Evolutionary conservation across 495 filamentous ascomycete species (phyloP).

Genomic region (Penicillium salamii): DNA sequence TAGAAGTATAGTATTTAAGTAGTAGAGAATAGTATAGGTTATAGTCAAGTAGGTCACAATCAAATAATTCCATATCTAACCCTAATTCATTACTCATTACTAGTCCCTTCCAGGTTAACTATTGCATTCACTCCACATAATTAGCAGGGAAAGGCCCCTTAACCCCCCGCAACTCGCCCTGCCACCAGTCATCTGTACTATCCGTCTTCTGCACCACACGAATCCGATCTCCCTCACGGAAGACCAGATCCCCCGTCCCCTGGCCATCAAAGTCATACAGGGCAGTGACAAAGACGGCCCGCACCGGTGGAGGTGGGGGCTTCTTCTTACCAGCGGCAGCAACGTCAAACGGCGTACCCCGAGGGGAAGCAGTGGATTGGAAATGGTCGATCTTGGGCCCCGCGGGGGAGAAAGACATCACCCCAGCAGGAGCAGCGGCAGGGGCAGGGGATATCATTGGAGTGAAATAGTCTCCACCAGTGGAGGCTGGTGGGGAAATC

Average conservation of each 20-base stretch:
- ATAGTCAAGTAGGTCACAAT: too few species aligned
- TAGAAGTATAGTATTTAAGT: too few species aligned
- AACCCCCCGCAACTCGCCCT: slow-evolving; percentile 73
- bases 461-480: slow-evolving; percentile 17
- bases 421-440: slow-evolving; percentile 14
- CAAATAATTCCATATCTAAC: background rate
- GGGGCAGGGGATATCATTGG: slow-evolving; percentile 9
- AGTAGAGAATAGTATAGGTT: too few species aligned
- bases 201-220: slow-evolving; percentile 78
- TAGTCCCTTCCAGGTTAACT: too few species aligned
- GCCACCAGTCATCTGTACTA: slow-evolving; percentile 94
- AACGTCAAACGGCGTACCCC: background rate
- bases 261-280: slow-evolving; percentile 78
- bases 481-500: slow-evolving; percentile 19
- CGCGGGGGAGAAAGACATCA: slow-evolving; percentile 22
- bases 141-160: slow-evolving; percentile 88
- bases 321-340: slow-evolving; percentile 55
- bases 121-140: slow-evolving; percentile 65
- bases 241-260: slow-evolving; percentile 70
- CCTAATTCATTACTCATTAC: too few species aligned
- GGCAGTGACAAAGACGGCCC: slow-evolving; percentile 68
- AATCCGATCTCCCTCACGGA: slow-evolving; percentile 82
- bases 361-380: slow-evolving; percentile 21
- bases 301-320: slow-evolving; percentile 62
- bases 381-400: slow-evolving; percentile 51